A percentile compares a stretch with the other conserved stretches of the same genome.
phyloP scores from a whole-genome alignment of 352 stramenopile species.

The Pythium sukuiense region DNA sequence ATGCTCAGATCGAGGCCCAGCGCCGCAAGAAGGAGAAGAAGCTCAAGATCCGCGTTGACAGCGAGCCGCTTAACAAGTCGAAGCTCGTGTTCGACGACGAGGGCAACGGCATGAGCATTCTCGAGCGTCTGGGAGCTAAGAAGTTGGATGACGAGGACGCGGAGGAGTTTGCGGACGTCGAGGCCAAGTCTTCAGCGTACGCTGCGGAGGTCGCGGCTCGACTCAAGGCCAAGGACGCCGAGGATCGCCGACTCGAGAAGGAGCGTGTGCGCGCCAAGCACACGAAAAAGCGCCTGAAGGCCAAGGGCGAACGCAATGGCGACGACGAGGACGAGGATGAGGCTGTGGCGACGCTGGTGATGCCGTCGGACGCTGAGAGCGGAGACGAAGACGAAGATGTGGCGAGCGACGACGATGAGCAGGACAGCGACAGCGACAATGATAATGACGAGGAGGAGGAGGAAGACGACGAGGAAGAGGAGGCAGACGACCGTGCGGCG shows the following conservation, averaged over 20 bases:
- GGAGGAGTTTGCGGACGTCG: slow-evolving; percentile 62
- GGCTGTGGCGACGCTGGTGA: slow-evolving; percentile 27
- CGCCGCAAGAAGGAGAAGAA: slow-evolving; percentile 84
- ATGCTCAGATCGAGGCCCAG: slow-evolving; percentile 59
- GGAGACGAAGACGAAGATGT: slow-evolving; percentile 36
- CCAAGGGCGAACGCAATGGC: slow-evolving; percentile 61
- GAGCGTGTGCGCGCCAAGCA: slow-evolving; percentile 89
- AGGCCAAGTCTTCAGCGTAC: slow-evolving; percentile 62
- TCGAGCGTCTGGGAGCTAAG: slow-evolving; percentile 59
- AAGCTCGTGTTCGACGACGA: slow-evolving; percentile 96
- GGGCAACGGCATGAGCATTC: slow-evolving; percentile 72
- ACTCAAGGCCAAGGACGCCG: slow-evolving; percentile 73
- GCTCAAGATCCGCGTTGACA: slow-evolving; percentile 78
- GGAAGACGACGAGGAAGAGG: slow-evolving; percentile 22
- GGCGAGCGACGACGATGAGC: slow-evolving; percentile 33
- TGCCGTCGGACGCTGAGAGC: slow-evolving; percentile 28
- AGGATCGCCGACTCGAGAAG: slow-evolving; percentile 82
- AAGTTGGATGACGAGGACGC: slow-evolving; percentile 30
- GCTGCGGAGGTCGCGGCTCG: slow-evolving; percentile 62
- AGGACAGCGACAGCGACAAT: slow-evolving; percentile 18
- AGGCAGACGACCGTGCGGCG: slow-evolving; percentile 16
- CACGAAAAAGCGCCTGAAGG: slow-evolving; percentile 85
- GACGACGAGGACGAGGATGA: slow-evolving; percentile 32
- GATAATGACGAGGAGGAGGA: slow-evolving; percentile 32
- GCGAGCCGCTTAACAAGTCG: slow-evolving; percentile 57